These are phyloP conservation scores for Vitis labrusca DNA, from an alignment of 164 flowering plant species.

Conservation along the genomic window DNA sequence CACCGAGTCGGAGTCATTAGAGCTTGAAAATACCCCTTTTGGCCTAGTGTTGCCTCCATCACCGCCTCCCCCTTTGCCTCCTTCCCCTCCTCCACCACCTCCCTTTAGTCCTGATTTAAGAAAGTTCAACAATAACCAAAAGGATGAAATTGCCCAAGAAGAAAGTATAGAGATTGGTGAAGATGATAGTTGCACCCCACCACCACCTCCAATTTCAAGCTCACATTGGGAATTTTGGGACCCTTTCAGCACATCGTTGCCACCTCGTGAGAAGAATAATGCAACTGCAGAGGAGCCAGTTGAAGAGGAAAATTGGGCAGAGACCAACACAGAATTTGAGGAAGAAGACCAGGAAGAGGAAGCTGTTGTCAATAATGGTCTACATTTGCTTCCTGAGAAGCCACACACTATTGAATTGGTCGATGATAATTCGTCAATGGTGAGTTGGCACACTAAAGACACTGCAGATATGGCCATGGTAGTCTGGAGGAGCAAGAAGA, in stretches of 20 bases:
- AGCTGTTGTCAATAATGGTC: conserved; percentile 10
- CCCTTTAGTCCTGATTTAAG: conserved; percentile 56
- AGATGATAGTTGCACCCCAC: conserved; percentile 36
- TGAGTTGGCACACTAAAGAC: conserved; percentile 52
- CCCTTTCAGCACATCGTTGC: conserved; percentile 39
- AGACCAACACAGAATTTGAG: conserved; percentile 64
- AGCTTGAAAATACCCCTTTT: conserved; percentile 35
- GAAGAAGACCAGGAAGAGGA: conserved; percentile 43
- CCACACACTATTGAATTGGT: conserved; percentile 28
- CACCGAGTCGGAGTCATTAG: conserved; percentile 64
- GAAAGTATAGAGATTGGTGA: conserved; percentile 47
- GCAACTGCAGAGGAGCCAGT: conserved; percentile 26
- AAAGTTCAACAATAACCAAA: conserved; percentile 10
- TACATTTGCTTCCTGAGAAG: conserved; percentile 25
- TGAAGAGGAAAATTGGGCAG: conserved; percentile 80
- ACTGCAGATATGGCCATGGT: conserved; percentile 49
- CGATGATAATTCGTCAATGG: conserved; percentile 58
- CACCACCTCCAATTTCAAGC: conserved; percentile 47
- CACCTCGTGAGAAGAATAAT: conserved; percentile 19
- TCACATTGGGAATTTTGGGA: conserved; percentile 64
- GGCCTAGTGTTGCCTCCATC: conserved; percentile 41
- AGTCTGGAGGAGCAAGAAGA: conserved; percentile 49
- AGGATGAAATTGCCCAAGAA: conserved; percentile 28
- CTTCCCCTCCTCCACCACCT: conserved; percentile 75
- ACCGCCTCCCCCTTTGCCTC: conserved; percentile 61